Conservation (phyloP, 352 stramenopile genomes). For the Pythium rishiriense region DNA sequence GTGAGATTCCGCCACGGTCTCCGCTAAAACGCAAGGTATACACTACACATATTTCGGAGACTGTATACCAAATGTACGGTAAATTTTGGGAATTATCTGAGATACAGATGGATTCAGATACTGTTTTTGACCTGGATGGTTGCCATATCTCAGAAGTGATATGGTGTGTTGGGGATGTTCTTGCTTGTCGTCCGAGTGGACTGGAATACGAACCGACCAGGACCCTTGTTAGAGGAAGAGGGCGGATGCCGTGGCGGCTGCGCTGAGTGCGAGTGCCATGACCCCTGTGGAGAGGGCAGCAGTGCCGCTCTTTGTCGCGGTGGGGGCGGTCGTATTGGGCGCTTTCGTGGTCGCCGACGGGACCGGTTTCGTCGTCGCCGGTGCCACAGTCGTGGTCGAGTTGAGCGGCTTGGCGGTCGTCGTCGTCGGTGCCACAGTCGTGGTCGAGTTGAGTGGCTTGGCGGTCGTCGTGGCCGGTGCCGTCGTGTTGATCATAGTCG, state of each 20-base stretch:
- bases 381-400: neutral
- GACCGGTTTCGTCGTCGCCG: neutral
- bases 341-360: neutral
- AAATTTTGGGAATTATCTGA: too few relatives aligned
- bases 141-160: too few relatives aligned
- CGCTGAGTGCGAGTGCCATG: neutral
- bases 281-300: neutral
- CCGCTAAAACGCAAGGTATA: too few relatives aligned
- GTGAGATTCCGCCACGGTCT: too few relatives aligned
- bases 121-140: too few relatives aligned
- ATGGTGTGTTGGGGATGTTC: neutral
- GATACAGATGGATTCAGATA: too few relatives aligned
- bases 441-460: neutral
- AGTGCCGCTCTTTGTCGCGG: conserved; percentile 2
- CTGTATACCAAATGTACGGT: too few relatives aligned
- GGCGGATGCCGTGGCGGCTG: neutral
- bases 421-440: neutral
- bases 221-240: neutral
- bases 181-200: too few relatives aligned
- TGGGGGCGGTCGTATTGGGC: neutral
- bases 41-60: too few relatives aligned
- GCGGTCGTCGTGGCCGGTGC: neutral
- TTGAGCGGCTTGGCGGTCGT: neutral
- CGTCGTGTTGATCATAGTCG: neutral
- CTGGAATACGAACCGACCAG: too few relatives aligned